Percentiles rank a stretch among this genome's conserved stretches.
These are phyloP conservation scores for Cnidoscolus chayamansa DNA, from an alignment of 441 rosid genomes.

Conservation along the genomic window DNA sequence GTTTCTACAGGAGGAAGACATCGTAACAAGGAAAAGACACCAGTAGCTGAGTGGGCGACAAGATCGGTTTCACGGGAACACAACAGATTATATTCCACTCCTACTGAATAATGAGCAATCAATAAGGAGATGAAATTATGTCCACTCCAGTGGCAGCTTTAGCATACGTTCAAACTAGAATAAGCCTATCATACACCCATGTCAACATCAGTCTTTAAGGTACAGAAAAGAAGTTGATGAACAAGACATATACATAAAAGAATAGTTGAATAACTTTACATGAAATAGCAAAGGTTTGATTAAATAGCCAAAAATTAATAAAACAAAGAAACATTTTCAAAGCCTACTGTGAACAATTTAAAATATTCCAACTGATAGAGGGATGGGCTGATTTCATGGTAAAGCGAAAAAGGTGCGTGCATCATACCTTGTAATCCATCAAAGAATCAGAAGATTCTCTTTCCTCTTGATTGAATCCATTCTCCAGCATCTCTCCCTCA, in stretches of 20 bases:
- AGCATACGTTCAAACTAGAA: neutral
- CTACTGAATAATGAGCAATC: neutral
- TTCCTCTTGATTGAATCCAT: conserved; percentile 32
- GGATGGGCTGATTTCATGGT: neutral
- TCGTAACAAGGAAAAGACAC: too few species aligned
- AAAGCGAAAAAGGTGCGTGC: neutral
- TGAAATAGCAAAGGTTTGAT: neutral
- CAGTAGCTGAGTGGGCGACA: too few species aligned
- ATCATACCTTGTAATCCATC: conserved; percentile 32
- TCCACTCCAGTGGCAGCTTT: neutral
- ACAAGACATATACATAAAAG: neutral
- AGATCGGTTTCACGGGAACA: too few species aligned
- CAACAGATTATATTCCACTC: neutral
- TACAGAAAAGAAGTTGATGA: neutral
- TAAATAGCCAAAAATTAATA: neutral
- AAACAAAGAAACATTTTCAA: neutral
- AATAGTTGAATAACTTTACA: neutral
- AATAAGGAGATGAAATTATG: neutral
- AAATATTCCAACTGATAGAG: conserved; percentile 2
- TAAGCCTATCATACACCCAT: neutral
- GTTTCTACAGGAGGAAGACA: too few species aligned
- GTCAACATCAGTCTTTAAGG: neutral
- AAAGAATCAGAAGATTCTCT: conserved; percentile 26
- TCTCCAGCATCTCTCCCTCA: conserved; percentile 27
- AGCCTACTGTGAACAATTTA: neutral